These are phyloP conservation scores for Taphrina flavorubra DNA, from an alignment of 1,139 yeast genomes.

Conservation along the genomic window DNA sequence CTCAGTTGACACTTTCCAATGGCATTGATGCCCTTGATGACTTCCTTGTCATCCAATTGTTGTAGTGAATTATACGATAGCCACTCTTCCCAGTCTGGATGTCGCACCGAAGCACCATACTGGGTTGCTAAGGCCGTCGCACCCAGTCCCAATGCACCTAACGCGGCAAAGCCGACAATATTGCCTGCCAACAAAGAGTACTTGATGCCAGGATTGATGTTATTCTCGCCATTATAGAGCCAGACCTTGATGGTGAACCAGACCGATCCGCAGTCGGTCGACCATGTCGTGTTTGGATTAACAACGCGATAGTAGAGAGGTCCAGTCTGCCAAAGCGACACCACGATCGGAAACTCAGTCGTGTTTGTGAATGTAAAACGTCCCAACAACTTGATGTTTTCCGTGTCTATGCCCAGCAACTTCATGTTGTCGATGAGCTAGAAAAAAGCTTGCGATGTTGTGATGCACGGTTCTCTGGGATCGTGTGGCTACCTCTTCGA, in stretches of 20 bases:
- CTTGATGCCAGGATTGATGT: constrained; percentile 28
- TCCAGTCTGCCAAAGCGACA: constrained; percentile 24
- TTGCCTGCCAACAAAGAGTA: constrained; percentile 17
- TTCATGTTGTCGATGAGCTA: not conserved
- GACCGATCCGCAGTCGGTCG: constrained; percentile 15
- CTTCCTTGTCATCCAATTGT: constrained; percentile 6
- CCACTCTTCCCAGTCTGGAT: constrained; percentile 36
- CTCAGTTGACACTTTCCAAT: constrained; percentile 12
- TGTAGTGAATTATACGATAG: not conserved
- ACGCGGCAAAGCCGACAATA: constrained; percentile 19
- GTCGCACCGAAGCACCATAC: constrained; percentile 13
- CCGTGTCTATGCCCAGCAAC: constrained; percentile 19
- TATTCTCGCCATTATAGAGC: constrained; percentile 26
- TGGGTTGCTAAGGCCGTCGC: constrained; percentile 16
- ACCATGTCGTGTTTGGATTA: constrained; percentile 13
- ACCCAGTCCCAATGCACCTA: constrained; percentile 15
- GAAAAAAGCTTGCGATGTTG: too few relatives aligned
- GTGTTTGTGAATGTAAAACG: constrained; percentile 22
- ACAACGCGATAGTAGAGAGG: constrained; percentile 23
- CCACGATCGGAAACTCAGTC: constrained; percentile 24
- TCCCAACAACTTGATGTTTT: constrained; percentile 4
- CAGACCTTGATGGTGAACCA: constrained; percentile 23
- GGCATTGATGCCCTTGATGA: not conserved
- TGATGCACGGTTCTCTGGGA: too few relatives aligned
- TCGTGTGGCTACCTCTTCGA: too few relatives aligned